phyloP scores from a whole-genome alignment of 805 yeast species.

The Cyberlindnera subsufficiens region DNA sequence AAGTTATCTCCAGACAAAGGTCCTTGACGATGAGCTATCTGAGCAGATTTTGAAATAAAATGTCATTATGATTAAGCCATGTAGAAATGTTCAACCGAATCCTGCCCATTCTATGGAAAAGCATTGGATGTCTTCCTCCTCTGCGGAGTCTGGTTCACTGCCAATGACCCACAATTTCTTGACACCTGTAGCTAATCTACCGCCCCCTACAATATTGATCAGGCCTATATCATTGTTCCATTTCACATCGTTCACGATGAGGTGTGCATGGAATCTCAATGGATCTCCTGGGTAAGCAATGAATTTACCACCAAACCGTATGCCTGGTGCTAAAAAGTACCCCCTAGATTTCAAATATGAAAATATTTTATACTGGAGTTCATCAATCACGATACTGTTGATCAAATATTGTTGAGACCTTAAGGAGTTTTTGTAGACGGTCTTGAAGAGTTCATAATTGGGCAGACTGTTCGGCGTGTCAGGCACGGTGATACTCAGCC shows the following conservation, averaged over 20 bases:
- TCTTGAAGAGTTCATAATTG: constrained; percentile 9
- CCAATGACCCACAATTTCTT: constrained; percentile 75
- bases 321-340: constrained; percentile 71
- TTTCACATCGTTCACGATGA: constrained; percentile 51
- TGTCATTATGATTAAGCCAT: neutral
- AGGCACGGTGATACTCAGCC: constrained; percentile 13
- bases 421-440: constrained; percentile 10
- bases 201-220: constrained; percentile 67
- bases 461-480: constrained; percentile 14
- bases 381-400: neutral
- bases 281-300: constrained; percentile 96
- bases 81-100: constrained; percentile 50
- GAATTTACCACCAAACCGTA: constrained; percentile 85
- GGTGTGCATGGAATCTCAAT: constrained; percentile 81
- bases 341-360: constrained; percentile 26
- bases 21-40: constrained; percentile 19
- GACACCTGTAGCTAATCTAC: constrained; percentile 87
- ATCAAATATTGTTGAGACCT: constrained; percentile 5
- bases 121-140: constrained; percentile 30
- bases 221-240: constrained; percentile 50
- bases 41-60: constrained; percentile 9
- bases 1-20: constrained; percentile 26
- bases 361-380: constrained; percentile 10
- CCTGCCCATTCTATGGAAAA: constrained; percentile 96
- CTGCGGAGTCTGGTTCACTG: constrained; percentile 26